Percentiles rank a stretch among this genome's conserved stretches.
These are phyloP conservation scores for Pyrenula massariospora DNA, from an alignment of 495 filamentous ascomycete species.

Conservation along the genomic window DNA sequence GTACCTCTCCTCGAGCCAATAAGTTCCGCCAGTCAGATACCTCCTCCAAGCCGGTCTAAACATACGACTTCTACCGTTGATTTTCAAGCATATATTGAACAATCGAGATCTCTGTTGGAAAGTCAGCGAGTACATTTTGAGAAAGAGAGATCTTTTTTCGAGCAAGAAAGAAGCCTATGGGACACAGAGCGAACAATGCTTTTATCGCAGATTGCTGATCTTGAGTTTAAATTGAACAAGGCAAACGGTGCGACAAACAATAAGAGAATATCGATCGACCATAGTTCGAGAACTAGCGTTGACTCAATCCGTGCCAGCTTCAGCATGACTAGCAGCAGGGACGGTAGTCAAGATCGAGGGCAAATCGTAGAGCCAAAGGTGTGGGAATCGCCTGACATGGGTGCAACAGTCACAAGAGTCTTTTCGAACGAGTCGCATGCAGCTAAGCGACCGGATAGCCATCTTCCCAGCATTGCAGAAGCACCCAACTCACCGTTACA, in stretches of 20 bases:
- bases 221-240: constrained; percentile 20
- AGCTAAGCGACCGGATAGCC: constrained; percentile 12
- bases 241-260: constrained; percentile 4
- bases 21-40: constrained; percentile 1
- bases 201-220: constrained; percentile 24
- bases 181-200: constrained; percentile 26
- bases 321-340: constrained; percentile 4
- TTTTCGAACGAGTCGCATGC: constrained; percentile 24
- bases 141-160: constrained; percentile 24
- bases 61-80: constrained; percentile 4
- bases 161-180: constrained; percentile 29
- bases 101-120: constrained; percentile 28
- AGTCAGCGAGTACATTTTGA: constrained; percentile 27
- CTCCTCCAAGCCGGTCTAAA: constrained; percentile 7
- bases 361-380: constrained; percentile 13
- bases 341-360: constrained; percentile 2
- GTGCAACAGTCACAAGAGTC: constrained; percentile 28
- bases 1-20: constrained; percentile 16
- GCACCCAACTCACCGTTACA: constrained; percentile 14
- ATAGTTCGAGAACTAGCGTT: not conserved
- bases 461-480: constrained; percentile 5
- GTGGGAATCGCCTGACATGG: constrained; percentile 32
- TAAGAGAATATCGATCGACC: constrained; percentile 1
- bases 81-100: constrained; percentile 23
- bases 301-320: constrained; percentile 2